phyloP scores from a whole-genome alignment of 192 early-diverging fungal species.

The Entophlyctis luteolus region DNA sequence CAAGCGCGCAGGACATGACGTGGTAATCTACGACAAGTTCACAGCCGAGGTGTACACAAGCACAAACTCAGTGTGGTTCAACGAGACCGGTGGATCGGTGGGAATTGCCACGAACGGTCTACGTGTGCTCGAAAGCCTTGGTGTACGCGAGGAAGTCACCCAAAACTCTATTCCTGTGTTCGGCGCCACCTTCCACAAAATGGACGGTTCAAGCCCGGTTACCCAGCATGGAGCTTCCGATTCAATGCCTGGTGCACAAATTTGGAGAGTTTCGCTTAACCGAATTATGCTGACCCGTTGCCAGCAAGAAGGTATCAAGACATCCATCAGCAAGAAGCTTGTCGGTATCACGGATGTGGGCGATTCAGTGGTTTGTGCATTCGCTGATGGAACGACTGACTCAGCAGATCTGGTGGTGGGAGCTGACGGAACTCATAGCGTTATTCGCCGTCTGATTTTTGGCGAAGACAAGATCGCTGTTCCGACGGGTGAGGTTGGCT shows the following conservation, averaged over 20 bases:
- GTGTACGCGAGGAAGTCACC: conserved; percentile 3
- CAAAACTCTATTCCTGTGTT: not conserved
- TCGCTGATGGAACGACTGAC: not conserved
- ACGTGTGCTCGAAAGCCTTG: not conserved
- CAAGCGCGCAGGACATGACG: too few species aligned
- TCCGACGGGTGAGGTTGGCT: too few species aligned
- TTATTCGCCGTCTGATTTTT: conserved; percentile 21
- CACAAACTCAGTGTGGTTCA: too few species aligned
- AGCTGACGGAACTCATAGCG: conserved; percentile 6
- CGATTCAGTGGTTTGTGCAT: not conserved
- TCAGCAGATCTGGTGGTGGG: conserved; percentile 12
- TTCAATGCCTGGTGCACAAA: not conserved
- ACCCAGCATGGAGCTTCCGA: not conserved
- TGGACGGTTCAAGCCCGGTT: too few species aligned
- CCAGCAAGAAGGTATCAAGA: not conserved
- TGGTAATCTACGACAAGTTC: too few species aligned
- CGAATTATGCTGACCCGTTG: not conserved
- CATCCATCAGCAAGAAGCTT: conserved; percentile 6
- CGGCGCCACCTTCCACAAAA: too few species aligned
- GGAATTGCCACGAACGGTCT: conserved; percentile 6
- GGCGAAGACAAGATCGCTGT: conserved; percentile 13
- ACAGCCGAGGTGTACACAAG: too few species aligned
- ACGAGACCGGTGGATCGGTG: too few species aligned
- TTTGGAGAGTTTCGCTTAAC: not conserved
- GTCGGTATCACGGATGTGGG: not conserved